Base-by-base conservation (phyloP, 2,329 filamentous ascomycete species). In the Cladobotryum mycophilum region DNA sequence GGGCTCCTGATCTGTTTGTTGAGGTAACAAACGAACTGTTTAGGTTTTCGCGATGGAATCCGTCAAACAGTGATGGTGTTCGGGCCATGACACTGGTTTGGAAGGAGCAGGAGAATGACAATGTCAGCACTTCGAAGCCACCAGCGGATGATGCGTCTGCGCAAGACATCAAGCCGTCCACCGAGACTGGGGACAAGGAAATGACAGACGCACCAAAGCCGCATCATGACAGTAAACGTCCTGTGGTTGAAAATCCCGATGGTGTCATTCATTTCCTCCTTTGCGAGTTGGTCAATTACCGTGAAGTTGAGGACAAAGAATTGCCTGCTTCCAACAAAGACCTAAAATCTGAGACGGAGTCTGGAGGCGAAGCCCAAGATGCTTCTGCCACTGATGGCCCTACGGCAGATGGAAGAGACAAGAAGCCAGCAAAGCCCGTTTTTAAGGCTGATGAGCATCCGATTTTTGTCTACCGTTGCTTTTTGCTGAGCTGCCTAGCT, bases 391-490 rank as follows among this genome's bases (percentile, higher is more conserved):
- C 66, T 37, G 64, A 64, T 11, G 51, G 53, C 5, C 40, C 48
- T 33, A 52, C 55, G 2, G 50, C 58, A 3, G 76, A 79, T n/a
- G 65, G 63, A 30, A 78, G 78, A 60, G 72, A 79, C 48, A 83
- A 86, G 67, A 88, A 89, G 64, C 58, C 62, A 13, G 70, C 82
- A 11, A 95, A 95, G 70, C 74, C 80, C 1, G 72, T 81, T 1
- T 97, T 97, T 76, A 96, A 95, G 69, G 76, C 88, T 1, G 90
- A 96, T 46, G 87, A 96, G 34, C 90, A 99, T 66, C 89, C 91
- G 0, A 96, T 96, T 53, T 99, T 95, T 70, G 85, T 97, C 48
- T 99, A 97, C 64, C 84, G 93, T 44, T 96, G 92, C 71, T 96
- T 97, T 73, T 74, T 99, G 47, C 79, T 99, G 33, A 90, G 93